Evolutionary conservation across 163 green algal genomes (phyloP).

Genomic region (Prototheca wickerhamii): DNA sequence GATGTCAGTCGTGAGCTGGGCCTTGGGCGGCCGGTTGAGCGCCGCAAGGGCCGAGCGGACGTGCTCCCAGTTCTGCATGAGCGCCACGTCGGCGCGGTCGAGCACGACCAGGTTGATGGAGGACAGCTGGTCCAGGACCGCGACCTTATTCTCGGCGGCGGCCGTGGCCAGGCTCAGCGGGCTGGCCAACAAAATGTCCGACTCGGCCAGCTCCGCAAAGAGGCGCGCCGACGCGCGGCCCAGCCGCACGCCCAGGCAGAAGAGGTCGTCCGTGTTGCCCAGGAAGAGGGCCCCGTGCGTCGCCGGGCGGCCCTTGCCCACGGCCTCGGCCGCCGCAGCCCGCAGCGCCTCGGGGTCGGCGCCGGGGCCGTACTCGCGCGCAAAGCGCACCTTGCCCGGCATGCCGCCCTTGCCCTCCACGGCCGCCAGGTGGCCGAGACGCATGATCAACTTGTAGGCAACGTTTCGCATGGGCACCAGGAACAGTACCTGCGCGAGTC

Average conservation of each 20-base stretch:
- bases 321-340: constrained; percentile 3
- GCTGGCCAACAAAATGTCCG: constrained; percentile 79
- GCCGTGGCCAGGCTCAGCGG: constrained; percentile 68
- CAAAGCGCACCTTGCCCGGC: constrained; percentile 63
- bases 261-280: constrained; percentile 81
- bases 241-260: constrained; percentile 76
- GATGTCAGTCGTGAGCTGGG: constrained; percentile 70
- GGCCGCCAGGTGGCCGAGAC: constrained; percentile 60
- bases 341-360: constrained; percentile 23
- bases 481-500: constrained; percentile 50
- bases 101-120: constrained; percentile 78
- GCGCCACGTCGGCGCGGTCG: constrained; percentile 77
- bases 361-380: constrained; percentile 42
- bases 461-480: constrained; percentile 69
- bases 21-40: constrained; percentile 70
- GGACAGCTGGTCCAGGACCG: constrained; percentile 59
- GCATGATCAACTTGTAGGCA: constrained; percentile 43
- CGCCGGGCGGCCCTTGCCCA: constrained; percentile 40
- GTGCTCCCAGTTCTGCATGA: constrained; percentile 92
- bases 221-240: constrained; percentile 41
- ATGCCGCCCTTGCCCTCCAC: constrained; percentile 55
- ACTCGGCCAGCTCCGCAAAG: constrained; percentile 58
- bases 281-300: constrained; percentile 63
- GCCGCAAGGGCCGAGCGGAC: constrained; percentile 35
- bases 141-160: constrained; percentile 14